Conservation (phyloP, 768 basidiomycete species). For the Podaxis mareebaensis region DNA sequence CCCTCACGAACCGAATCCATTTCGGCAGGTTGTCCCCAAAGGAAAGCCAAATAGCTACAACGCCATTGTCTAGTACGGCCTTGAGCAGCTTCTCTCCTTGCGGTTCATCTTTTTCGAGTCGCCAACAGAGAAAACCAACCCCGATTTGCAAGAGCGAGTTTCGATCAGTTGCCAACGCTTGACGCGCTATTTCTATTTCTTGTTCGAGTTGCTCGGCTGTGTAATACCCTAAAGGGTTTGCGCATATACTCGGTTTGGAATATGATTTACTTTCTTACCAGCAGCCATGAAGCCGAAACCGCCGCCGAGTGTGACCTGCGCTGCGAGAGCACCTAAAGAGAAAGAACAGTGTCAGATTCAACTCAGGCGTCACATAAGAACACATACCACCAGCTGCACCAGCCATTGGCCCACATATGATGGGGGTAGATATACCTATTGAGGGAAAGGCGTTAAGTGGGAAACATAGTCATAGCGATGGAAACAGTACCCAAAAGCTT, state of each 20-base stretch:
- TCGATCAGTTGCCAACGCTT: constrained; percentile 34
- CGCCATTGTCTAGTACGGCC: constrained; percentile 51
- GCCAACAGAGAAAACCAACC: constrained; percentile 76
- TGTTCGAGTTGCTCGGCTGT: constrained; percentile 42
- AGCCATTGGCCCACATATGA: constrained; percentile 72
- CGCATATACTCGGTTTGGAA: neutral
- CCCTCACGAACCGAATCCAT: constrained; percentile 65
- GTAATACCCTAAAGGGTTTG: constrained; percentile 44
- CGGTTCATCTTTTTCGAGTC: constrained; percentile 51
- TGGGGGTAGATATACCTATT: constrained; percentile 56
- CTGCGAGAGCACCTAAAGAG: constrained; percentile 48
- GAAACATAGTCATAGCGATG: neutral
- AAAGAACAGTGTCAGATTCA: neutral
- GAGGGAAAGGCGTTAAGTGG: neutral
- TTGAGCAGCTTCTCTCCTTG: constrained; percentile 44
- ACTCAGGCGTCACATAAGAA: constrained; percentile 10
- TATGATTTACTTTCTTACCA: constrained; percentile 36
- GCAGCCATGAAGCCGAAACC: constrained; percentile 77
- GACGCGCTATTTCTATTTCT: constrained; percentile 57
- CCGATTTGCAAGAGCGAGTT: constrained; percentile 57
- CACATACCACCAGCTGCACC: constrained; percentile 59
- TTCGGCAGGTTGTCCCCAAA: constrained; percentile 59
- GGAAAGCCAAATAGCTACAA: constrained; percentile 73
- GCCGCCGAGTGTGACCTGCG: constrained; percentile 64
- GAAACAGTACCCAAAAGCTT: constrained; percentile 8